Evolutionary conservation across 1,284 basidiomycete genomes (phyloP).

Genomic region (Paramarasmius palmivorus): DNA sequence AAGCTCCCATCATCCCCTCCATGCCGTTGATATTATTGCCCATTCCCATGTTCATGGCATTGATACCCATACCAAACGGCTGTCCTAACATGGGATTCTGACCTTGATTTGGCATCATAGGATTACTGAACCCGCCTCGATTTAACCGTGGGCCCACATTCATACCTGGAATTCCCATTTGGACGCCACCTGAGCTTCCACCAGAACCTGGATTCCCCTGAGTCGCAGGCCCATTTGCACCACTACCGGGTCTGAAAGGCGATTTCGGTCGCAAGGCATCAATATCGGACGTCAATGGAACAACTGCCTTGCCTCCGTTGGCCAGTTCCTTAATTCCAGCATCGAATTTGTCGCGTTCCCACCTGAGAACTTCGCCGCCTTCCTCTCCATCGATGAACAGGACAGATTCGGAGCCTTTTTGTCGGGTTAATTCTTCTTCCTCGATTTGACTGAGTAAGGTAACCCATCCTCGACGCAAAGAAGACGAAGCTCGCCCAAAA

Average conservation of each 20-base stretch:
- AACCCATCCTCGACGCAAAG: constrained; percentile 89
- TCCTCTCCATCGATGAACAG: constrained; percentile 43
- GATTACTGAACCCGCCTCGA: constrained; percentile 18
- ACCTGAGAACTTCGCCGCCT: constrained; percentile 44
- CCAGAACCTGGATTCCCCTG: constrained; percentile 17
- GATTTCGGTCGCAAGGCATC: constrained; percentile 88
- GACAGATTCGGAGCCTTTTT: constrained; percentile 25
- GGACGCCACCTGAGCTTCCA: constrained; percentile 15
- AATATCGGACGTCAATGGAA: constrained; percentile 78
- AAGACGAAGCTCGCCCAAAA: constrained; percentile 75
- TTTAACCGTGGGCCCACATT: constrained; percentile 22
- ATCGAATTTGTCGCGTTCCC: constrained; percentile 63
- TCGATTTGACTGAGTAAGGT: constrained; percentile 76
- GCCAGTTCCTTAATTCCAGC: constrained; percentile 54
- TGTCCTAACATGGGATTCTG: constrained; percentile 32
- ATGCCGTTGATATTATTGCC: constrained; percentile 26
- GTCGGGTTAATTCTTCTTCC: constrained; percentile 46
- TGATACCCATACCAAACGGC: constrained; percentile 49
- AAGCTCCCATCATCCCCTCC: constrained; percentile 26
- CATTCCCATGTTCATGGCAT: constrained; percentile 30
- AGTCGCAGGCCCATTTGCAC: constrained; percentile 13
- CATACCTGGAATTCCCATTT: constrained; percentile 18
- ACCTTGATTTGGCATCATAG: constrained; percentile 14
- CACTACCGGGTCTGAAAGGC: constrained; percentile 46
- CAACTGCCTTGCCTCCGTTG: constrained; percentile 56